These are phyloP conservation scores for Climacium dendroides DNA, from an alignment of 225 moss, liverwort and hornwort genomes.

Conservation along the genomic window DNA sequence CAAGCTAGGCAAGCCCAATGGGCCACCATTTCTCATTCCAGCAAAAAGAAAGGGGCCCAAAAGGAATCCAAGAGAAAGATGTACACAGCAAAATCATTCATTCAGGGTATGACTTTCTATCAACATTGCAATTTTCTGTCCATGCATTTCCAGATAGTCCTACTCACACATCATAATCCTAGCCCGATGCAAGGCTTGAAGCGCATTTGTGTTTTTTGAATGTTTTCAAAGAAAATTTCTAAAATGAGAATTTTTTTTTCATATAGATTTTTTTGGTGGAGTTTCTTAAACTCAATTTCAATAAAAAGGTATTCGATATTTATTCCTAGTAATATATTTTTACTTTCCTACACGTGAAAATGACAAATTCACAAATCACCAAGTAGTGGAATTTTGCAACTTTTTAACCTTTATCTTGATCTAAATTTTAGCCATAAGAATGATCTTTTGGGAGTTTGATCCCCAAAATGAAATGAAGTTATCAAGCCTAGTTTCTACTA, in stretches of 20 bases:
- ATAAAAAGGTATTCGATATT: not conserved
- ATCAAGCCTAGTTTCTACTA: not conserved
- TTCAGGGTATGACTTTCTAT: not conserved
- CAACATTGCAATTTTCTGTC: not conserved
- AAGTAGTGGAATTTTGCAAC: not conserved
- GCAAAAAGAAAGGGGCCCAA: not conserved
- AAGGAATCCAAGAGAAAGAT: not conserved
- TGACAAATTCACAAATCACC: not conserved
- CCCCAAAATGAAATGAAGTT: not conserved
- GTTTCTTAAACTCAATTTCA: not conserved
- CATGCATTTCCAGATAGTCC: not conserved
- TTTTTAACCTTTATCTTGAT: not conserved
- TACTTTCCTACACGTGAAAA: not conserved
- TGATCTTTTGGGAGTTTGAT: not conserved
- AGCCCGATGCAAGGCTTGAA: not conserved
- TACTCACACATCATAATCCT: not conserved
- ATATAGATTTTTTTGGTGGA: too few species aligned
- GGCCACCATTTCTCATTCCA: conserved; percentile 25
- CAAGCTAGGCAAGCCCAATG: conserved; percentile 65
- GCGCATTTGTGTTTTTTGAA: too few species aligned
- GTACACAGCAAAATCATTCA: conserved; percentile 13
- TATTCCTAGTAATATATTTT: not conserved
- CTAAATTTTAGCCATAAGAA: not conserved
- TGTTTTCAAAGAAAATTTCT: not conserved
- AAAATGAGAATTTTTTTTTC: not conserved